phyloP scores from a whole-genome alignment of 1,139 yeast genomes.

The Scheffersomyces segobiensis region DNA sequence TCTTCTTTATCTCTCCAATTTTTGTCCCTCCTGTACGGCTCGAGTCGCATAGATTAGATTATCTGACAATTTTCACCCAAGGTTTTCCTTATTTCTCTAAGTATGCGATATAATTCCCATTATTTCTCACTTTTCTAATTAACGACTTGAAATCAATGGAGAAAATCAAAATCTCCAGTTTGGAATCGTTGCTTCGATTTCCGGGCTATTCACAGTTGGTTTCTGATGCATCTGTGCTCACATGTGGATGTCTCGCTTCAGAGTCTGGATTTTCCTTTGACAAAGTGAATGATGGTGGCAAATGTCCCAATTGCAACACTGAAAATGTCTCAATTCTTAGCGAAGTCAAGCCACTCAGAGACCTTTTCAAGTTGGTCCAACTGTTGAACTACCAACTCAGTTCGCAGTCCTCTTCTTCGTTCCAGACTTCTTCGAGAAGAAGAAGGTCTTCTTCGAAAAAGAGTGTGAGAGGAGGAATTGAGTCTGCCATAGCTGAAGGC shows the following conservation, averaged over 20 bases:
- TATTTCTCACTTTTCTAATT: neutral
- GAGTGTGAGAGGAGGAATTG: slow-evolving; percentile 12
- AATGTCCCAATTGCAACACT: slow-evolving; percentile 54
- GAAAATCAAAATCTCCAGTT: slow-evolving; percentile 21
- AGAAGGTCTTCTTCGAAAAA: slow-evolving; percentile 9
- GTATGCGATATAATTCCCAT: neutral
- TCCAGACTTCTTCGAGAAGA: slow-evolving; percentile 4
- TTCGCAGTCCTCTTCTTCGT: slow-evolving; percentile 3
- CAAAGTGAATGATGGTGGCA: slow-evolving; percentile 15
- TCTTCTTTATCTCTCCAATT: neutral
- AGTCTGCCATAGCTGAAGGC: slow-evolving; percentile 1
- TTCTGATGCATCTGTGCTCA: slow-evolving; percentile 54
- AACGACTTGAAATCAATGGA: slow-evolving; percentile 21
- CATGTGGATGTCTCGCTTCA: slow-evolving; percentile 75
- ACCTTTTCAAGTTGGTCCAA: slow-evolving; percentile 42
- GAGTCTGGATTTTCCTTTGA: slow-evolving; percentile 33
- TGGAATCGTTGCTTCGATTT: slow-evolving; percentile 33
- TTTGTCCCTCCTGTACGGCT: neutral
- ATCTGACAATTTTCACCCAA: neutral
- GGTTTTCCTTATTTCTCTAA: neutral
- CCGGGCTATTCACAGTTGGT: slow-evolving; percentile 26
- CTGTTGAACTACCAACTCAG: slow-evolving; percentile 15
- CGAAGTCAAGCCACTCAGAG: slow-evolving; percentile 53
- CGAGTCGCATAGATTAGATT: neutral
- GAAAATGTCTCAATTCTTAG: slow-evolving; percentile 36